A percentile compares a stretch with the other conserved stretches of the same genome.
These are phyloP conservation scores for Hymenoscyphus infarciens DNA, from an alignment of 2,329 filamentous ascomycete genomes.

Conservation along the genomic window DNA sequence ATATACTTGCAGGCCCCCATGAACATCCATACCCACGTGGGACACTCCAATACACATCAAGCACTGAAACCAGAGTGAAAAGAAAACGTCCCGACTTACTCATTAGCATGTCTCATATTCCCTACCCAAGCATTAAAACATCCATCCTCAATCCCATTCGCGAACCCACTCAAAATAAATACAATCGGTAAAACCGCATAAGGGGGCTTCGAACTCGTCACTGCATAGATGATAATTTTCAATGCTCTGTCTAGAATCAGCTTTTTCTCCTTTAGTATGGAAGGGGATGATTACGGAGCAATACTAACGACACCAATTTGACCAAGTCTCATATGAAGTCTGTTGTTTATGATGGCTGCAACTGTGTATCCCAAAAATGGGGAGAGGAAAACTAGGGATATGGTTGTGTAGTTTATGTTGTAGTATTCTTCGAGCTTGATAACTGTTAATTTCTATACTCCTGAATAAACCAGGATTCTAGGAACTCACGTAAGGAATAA, in stretches of 20 bases:
- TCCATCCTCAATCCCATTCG: constrained; percentile 44
- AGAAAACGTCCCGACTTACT: constrained; percentile 35
- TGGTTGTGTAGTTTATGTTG: constrained; percentile 55
- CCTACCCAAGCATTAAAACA: constrained; percentile 62
- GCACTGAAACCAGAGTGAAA: too few relatives aligned
- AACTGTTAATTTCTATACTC: neutral
- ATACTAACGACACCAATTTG: constrained; percentile 52
- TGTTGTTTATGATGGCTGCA: constrained; percentile 62
- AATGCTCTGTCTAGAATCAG: constrained; percentile 35
- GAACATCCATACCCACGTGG: neutral
- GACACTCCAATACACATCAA: neutral
- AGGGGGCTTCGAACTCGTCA: constrained; percentile 65
- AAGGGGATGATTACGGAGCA: constrained; percentile 38
- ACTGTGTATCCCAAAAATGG: constrained; percentile 63
- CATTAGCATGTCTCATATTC: constrained; percentile 64
- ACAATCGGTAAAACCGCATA: constrained; percentile 64
- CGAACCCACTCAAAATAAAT: constrained; percentile 64
- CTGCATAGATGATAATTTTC: constrained; percentile 61
- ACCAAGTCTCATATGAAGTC: constrained; percentile 53
- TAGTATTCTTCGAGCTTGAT: constrained; percentile 47
- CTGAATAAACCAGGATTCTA: neutral
- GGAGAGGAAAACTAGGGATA: constrained; percentile 65
- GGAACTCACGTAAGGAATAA: constrained; percentile 42
- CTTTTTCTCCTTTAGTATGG: too few relatives aligned
- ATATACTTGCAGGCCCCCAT: too few relatives aligned